Evolutionary conservation across 78 protist genomes (phyloP).

Genomic region (Isochrysis galbana): DNA sequence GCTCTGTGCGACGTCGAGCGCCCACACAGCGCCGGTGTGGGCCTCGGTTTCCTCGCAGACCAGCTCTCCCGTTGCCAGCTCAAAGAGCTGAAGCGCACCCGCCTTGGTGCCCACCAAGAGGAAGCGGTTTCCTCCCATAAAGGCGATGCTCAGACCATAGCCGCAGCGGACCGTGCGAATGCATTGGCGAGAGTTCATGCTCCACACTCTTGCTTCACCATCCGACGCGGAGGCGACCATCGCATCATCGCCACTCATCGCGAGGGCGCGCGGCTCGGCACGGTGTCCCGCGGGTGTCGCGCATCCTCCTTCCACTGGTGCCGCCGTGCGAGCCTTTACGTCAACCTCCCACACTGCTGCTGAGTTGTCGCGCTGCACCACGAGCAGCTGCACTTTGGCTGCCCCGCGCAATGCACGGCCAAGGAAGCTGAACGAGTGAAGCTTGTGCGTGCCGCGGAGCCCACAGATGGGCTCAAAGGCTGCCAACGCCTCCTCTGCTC

Average conservation of each 20-base stretch:
- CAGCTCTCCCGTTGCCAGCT: slow-evolving; percentile 66
- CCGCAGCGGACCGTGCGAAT: slow-evolving; percentile 72
- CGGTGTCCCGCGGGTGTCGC: slow-evolving; percentile 65
- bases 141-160: slow-evolving; percentile 71
- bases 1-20: slow-evolving; percentile 51
- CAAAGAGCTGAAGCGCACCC: slow-evolving; percentile 66
- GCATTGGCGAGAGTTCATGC: slow-evolving; percentile 42
- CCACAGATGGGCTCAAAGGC: neutral
- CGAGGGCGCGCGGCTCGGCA: slow-evolving; percentile 72
- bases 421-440: slow-evolving; percentile 15
- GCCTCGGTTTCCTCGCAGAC: slow-evolving; percentile 59
- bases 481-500: neutral
- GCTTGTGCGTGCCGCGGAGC: neutral
- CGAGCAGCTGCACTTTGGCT: neutral
- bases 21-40: slow-evolving; percentile 76
- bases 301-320: neutral
- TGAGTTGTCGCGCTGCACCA: neutral
- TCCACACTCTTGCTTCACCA: slow-evolving; percentile 14
- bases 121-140: slow-evolving; percentile 77
- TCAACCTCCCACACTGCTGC: neutral
- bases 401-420: neutral
- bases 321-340: neutral
- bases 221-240: slow-evolving; percentile 32
- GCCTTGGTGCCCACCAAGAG: slow-evolving; percentile 86
- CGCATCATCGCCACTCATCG: slow-evolving; percentile 59